These are phyloP conservation scores for Raffaelea deltoideospora DNA, from an alignment of 2,329 filamentous ascomycete genomes.

Conservation along the genomic window DNA sequence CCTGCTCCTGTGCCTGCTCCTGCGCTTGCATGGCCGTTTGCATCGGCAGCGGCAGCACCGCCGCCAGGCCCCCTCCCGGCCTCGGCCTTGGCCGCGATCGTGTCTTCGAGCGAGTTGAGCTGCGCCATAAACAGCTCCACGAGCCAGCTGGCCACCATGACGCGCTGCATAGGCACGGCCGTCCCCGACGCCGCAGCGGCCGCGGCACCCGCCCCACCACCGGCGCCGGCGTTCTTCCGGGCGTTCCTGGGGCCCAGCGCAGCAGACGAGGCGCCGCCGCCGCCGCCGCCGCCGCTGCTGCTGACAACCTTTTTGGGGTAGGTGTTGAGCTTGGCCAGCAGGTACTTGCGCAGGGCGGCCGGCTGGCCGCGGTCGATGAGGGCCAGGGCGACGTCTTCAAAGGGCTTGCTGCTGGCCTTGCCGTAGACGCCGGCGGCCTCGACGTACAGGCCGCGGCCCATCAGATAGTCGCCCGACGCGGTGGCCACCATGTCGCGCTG, in stretches of 20 bases:
- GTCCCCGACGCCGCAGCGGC: slow-evolving; percentile 32
- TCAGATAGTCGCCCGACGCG: slow-evolving; percentile 78
- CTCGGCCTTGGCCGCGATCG: slow-evolving; percentile 78
- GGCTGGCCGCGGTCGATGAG: slow-evolving; percentile 85
- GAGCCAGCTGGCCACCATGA: slow-evolving; percentile 92
- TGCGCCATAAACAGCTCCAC: slow-evolving; percentile 96
- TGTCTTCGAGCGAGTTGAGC: slow-evolving; percentile 86
- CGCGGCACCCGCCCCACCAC: too few species aligned
- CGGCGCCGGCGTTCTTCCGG: too few species aligned
- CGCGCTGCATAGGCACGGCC: slow-evolving; percentile 88
- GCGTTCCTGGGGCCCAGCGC: too few species aligned
- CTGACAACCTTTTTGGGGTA: slow-evolving; percentile 65
- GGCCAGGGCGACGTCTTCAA: slow-evolving; percentile 84
- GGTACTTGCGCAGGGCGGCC: slow-evolving; percentile 80
- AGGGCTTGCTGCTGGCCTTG: slow-evolving; percentile 89
- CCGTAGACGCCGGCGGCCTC: slow-evolving; percentile 87
- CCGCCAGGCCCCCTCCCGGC: slow-evolving; percentile 44
- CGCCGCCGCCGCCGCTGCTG: too few species aligned
- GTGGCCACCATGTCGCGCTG: slow-evolving; percentile 88
- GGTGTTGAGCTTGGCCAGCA: slow-evolving; percentile 66
- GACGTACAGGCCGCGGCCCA: slow-evolving; percentile 63
- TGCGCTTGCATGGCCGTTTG: slow-evolving; percentile 10
- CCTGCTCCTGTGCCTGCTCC: too few species aligned
- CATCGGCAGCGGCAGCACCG: not conserved
- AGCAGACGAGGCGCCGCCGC: too few species aligned